Conservation (phyloP, 2,329 filamentous ascomycete genomes). For the Penicillium brasilianum region DNA sequence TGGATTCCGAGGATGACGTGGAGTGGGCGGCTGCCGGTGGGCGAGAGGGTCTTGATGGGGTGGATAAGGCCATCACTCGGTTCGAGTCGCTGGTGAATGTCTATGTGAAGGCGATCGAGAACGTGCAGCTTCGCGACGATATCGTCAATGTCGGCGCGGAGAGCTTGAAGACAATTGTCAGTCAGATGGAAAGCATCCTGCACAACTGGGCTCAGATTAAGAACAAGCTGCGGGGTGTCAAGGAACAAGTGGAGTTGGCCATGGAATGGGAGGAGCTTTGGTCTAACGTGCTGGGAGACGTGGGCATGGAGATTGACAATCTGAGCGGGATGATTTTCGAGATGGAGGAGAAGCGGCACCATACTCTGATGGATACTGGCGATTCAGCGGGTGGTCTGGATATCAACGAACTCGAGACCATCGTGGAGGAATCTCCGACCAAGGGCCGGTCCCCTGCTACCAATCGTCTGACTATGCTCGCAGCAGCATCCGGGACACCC, state of each 20-base stretch:
- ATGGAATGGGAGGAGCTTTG: constrained; percentile 99
- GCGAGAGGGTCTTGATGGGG: constrained; percentile 57
- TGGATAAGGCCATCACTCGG: constrained; percentile 72
- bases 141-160: constrained; percentile 72
- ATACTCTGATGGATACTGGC: constrained; percentile 70
- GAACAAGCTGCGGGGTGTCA: constrained; percentile 75
- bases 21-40: constrained; percentile 94
- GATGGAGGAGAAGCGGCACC: constrained; percentile 95
- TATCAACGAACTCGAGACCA: constrained; percentile 88
- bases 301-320: constrained; percentile 84
- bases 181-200: constrained; percentile 87
- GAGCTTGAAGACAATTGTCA: constrained; percentile 75
- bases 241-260: constrained; percentile 90
- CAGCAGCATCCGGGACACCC: constrained; percentile 52
- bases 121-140: constrained; percentile 79
- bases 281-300: constrained; percentile 91
- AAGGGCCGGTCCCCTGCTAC: constrained; percentile 59
- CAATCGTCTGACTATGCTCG: constrained; percentile 71
- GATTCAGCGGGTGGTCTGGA: constrained; percentile 63
- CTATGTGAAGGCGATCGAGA: constrained; percentile 92
- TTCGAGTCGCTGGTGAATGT: constrained; percentile 91
- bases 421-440: constrained; percentile 81
- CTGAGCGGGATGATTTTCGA: constrained; percentile 85
- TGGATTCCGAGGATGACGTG: constrained; percentile 95
- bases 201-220: constrained; percentile 85